Conservation (phyloP, 768 basidiomycete species). For the Kwoniella europaea region DNA sequence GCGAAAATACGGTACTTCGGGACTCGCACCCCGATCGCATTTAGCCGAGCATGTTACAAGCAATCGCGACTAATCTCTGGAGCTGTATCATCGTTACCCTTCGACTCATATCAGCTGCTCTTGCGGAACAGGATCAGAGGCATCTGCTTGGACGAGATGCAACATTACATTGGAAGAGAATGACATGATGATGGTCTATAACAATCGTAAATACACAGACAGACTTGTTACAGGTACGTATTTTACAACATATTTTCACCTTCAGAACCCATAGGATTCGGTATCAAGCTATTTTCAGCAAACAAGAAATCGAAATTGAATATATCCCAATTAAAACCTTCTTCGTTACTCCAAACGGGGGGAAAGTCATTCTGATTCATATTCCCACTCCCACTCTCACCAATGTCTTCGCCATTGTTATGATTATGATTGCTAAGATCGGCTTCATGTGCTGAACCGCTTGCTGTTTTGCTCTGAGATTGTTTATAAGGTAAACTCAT, state of each 20-base stretch:
- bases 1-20: background rate
- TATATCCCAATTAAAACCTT: constrained; percentile 4
- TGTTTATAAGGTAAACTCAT: background rate
- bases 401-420: background rate
- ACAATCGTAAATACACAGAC: no score
- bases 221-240: background rate
- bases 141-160: no score
- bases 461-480: background rate
- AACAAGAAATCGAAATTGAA: constrained; percentile 6
- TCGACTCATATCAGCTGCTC: no score
- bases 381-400: background rate
- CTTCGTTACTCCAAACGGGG: background rate
- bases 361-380: background rate
- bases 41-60: no score
- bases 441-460: background rate
- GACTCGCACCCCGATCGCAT: background rate
- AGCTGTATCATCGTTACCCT: no score
- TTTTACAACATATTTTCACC: background rate
- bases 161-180: background rate
- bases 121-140: no score
- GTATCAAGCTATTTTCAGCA: background rate
- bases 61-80: no score
- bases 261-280: background rate
- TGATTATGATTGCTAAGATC: background rate
- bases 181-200: background rate